Conservation (phyloP, 768 basidiomycete species). For the Hirschioporus abietinus region DNA sequence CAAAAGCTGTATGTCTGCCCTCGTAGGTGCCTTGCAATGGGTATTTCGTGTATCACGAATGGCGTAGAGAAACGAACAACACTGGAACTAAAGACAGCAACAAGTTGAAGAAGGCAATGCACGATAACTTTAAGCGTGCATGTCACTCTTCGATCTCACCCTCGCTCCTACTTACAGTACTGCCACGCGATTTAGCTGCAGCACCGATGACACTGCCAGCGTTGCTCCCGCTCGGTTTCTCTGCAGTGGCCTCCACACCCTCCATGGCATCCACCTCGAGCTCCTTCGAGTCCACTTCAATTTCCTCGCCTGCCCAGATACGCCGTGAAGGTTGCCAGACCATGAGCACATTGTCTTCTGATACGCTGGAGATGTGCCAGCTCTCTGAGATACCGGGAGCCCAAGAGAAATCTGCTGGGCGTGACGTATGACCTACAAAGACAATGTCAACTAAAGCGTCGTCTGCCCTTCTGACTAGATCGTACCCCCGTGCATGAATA, state of each 20-base stretch:
- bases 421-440: conserved; percentile 71
- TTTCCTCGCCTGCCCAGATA: conserved; percentile 87
- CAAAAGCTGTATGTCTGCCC: neutral
- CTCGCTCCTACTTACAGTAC: neutral
- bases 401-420: conserved; percentile 95
- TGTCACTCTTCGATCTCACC: neutral
- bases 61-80: neutral
- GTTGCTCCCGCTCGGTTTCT: conserved; percentile 1
- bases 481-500: conserved; percentile 93
- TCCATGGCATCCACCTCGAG: conserved; percentile 79
- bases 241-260: conserved; percentile 47
- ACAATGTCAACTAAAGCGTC: neutral
- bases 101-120: too few relatives aligned
- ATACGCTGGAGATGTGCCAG: conserved; percentile 84
- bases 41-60: conserved; percentile 1
- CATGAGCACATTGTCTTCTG: conserved; percentile 96
- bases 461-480: conserved; percentile 15
- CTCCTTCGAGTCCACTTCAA: conserved; percentile 80
- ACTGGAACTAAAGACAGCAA: neutral
- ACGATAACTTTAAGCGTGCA: neutral
- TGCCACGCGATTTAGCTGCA: conserved; percentile 1
- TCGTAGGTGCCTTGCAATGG: neutral
- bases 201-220: neutral
- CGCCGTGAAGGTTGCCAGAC: conserved; percentile 97
- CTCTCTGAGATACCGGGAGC: conserved; percentile 76